Percentiles rank a stretch among this genome's conserved stretches.
Evolutionary conservation across 306 rosid species (phyloP).

Genomic region (Cucurbita argyrosperma): DNA sequence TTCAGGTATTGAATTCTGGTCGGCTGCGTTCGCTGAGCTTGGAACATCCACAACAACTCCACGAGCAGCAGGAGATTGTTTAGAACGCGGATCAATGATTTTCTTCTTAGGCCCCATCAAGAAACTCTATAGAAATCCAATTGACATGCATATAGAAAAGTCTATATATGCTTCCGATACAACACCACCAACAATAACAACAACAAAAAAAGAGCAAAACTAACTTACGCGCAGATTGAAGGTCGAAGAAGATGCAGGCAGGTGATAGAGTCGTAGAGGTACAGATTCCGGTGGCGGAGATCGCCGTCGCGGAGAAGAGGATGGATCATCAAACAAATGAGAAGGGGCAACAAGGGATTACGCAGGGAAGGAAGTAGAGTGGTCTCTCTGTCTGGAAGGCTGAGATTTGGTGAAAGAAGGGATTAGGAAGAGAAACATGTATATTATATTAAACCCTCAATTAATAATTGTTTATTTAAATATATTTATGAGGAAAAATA

Average conservation of each 20-base stretch:
- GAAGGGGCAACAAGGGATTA: neutral
- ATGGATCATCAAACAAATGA: slow-evolving; percentile 36
- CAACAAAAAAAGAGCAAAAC: neutral
- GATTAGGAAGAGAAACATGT: too few species aligned
- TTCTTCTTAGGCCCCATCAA: slow-evolving; percentile 85
- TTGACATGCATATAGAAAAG: slow-evolving; percentile 35
- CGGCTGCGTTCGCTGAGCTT: slow-evolving; percentile 13
- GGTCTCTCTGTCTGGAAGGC: too few species aligned
- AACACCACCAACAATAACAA: too few species aligned
- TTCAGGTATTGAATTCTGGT: slow-evolving; percentile 11
- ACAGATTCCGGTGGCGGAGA: neutral
- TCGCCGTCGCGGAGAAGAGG: slow-evolving; percentile 13
- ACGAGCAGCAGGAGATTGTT: slow-evolving; percentile 42
- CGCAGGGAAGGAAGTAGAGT: neutral
- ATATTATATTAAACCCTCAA: too few species aligned
- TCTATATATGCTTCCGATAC: neutral
- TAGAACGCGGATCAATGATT: slow-evolving; percentile 46
- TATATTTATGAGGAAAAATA: too few species aligned
- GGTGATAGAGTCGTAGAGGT: neutral
- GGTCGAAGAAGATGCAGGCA: neutral
- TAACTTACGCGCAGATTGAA: slow-evolving; percentile 12
- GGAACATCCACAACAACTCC: slow-evolving; percentile 29
- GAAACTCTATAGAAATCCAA: slow-evolving; percentile 42
- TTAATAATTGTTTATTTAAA: too few species aligned
- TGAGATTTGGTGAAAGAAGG: too few species aligned